Base-by-base conservation (phyloP, 768 basidiomycete species). In the Pulveroboletus sp. region DNA sequence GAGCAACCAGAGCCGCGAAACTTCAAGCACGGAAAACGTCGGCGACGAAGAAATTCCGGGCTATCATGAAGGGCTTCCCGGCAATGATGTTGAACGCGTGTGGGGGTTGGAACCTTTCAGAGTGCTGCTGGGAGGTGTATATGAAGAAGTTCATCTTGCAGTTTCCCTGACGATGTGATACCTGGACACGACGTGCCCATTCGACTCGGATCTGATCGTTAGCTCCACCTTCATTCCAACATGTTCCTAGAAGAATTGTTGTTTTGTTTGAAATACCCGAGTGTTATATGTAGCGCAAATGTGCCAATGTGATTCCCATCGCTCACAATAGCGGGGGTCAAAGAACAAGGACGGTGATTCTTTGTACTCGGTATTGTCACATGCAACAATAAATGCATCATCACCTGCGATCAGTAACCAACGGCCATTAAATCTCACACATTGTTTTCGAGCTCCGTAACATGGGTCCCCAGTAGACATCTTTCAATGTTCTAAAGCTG, bases 141-240 rank as follows among this genome's bases (percentile, higher is more conserved):
- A 84, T 87, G 79, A 84, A 81, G 66, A 58, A 60, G 38, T 84
- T 73, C 59, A 87, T 89, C 49, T 64, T 86, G 50, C 67, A 67
- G 20, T 89, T 77, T 63, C 86, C 87, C 27, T 88, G 65, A 77
- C 38, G 23, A 43, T 27, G 37, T 43, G 37, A 33, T 16, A 20
- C 27, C 20, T 47, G 16, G 36, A 48, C 21, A 24, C 35, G 25
- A 49, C 17, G 16, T 29, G 2, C 14, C 32, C 31, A 29, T 40
- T 34, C 19, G 38, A 31, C 40, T 14, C 31, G 40, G 39, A 45
- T 33, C 37, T 23, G 42, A 45, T 44, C 27, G 25, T 36, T 45
- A 48, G 39, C 13, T 44, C 21, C 44, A 42, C 41, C 32, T 47
- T 44, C 24, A 32, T 40, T 36, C 43, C 45, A 40, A 43, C 32